Conservation (phyloP, 176 grass and related monocot species). For the Zoysia japonica region DNA sequence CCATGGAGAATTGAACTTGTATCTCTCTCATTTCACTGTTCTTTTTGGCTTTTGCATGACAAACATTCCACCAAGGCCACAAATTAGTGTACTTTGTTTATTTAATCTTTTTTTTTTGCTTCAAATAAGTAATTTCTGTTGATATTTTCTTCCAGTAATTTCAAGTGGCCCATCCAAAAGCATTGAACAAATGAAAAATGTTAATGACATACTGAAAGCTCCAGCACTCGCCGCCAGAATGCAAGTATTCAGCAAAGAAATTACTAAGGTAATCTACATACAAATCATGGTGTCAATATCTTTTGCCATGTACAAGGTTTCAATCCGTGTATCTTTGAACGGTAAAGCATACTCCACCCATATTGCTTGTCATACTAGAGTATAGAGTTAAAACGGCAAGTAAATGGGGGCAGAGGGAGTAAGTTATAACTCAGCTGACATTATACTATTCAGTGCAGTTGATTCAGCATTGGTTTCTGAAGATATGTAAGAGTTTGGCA, state of each 20-base stretch:
- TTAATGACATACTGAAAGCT: constrained; percentile 92
- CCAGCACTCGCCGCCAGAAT: constrained; percentile 83
- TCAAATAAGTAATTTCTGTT: constrained; percentile 18
- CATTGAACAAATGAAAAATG: constrained; percentile 84
- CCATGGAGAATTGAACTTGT: too few relatives aligned
- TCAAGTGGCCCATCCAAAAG: constrained; percentile 83
- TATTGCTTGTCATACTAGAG: too few relatives aligned
- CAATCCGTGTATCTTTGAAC: neutral
- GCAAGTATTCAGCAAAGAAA: constrained; percentile 94
- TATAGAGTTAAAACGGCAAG: too few relatives aligned
- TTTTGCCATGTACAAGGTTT: neutral
- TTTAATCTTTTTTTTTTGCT: too few relatives aligned
- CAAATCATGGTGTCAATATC: neutral
- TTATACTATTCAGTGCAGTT: constrained; percentile 39
- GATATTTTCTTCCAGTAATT: constrained; percentile 62
- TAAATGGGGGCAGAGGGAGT: neutral
- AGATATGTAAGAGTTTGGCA: constrained; percentile 91
- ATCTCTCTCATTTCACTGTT: too few relatives aligned
- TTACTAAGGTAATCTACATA: constrained; percentile 75
- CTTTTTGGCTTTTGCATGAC: too few relatives aligned
- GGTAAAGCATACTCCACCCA: too few relatives aligned
- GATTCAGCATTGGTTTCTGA: constrained; percentile 89
- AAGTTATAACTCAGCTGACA: constrained; percentile 20
- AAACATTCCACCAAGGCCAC: too few relatives aligned
- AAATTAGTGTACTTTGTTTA: too few relatives aligned